Conservation (phyloP, 768 basidiomycete genomes). For the Rhodotorula graminis region DNA sequence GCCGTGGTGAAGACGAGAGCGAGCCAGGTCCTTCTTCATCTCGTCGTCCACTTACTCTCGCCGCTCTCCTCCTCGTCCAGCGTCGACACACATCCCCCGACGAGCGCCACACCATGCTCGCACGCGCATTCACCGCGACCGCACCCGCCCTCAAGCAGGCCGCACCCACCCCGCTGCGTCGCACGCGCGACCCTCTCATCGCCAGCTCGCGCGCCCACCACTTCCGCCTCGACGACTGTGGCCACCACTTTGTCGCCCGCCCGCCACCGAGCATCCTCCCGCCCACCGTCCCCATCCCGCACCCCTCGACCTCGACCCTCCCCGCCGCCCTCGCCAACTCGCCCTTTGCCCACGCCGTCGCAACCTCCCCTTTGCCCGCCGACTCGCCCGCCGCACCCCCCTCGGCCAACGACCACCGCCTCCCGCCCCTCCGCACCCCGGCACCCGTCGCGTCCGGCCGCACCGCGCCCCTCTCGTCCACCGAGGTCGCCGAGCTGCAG, state of each 20-base stretch:
- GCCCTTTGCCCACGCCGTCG: constrained; percentile 15
- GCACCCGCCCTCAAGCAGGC: background rate
- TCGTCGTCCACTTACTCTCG: background rate
- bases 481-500: constrained; percentile 29
- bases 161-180: background rate
- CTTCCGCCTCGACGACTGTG: constrained; percentile 19
- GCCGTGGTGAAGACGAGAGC: no score
- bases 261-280: constrained; percentile 35
- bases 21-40: no score
- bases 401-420: background rate
- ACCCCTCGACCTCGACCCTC: background rate
- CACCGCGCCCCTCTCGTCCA: background rate
- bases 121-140: background rate
- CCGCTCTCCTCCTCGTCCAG: background rate
- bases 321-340: background rate
- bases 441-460: background rate
- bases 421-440: background rate
- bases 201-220: constrained; percentile 19
- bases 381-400: background rate
- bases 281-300: constrained; percentile 14
- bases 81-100: background rate
- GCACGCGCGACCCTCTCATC: constrained; percentile 28
- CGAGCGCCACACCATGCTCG: background rate
- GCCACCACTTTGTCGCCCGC: constrained; percentile 30
- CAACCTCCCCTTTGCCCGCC: background rate